Evolutionary conservation across 495 filamentous ascomycete species (phyloP), one percentile per base, ranked within the genome.

Genomic region (Annulohypoxylon stygium): DNA sequence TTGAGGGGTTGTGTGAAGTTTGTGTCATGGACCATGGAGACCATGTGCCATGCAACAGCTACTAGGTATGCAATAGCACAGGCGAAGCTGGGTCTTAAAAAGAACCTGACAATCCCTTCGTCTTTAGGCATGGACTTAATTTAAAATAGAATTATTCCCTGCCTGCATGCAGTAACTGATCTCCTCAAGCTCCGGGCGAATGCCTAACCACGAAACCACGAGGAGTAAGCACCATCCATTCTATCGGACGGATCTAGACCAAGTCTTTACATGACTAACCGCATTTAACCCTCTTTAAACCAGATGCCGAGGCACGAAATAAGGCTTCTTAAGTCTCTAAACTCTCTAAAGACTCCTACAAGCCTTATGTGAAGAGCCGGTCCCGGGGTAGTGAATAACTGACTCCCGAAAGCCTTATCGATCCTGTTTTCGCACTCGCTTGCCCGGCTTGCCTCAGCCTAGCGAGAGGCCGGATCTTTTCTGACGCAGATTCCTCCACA

Each of bases 391-490:
- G 48, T 51, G 3, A 51, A 51, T 26, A 25, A 51, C 48, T 26
- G 23, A 30, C 12, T 26, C 50, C 50, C 50, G 50, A 26, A 54
- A 12, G 50, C 10, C 50, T 54, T 54, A 54, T 54, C 23, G 50
- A 54, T 54, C 50, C 50, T 54, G 48, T 51, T 54, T 54, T 54
- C 50, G 50, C 50, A 54, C 50, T 54, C 50, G 50, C 50, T 54
- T 54, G 20, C 16, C 47, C 10, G 14, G 47, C 7, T 50, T 25
- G 48, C 48, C 48, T 51, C 48, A 51, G 48, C 48, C 18, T 25
- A 51, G 11, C 23, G 8, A 51, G 23, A 25, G 20, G 23, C 18
- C 23, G 43, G 43, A 23, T 51, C 48, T 51, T 51, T 26, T 51
- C 48, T 51, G 48, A 51, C 48, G 18, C 48, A 51, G 8, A 51